A percentile compares a stretch with the other conserved stretches of the same genome.
phyloP scores from a whole-genome alignment of 352 stramenopile genomes.

The Phytophthora europaea region DNA sequence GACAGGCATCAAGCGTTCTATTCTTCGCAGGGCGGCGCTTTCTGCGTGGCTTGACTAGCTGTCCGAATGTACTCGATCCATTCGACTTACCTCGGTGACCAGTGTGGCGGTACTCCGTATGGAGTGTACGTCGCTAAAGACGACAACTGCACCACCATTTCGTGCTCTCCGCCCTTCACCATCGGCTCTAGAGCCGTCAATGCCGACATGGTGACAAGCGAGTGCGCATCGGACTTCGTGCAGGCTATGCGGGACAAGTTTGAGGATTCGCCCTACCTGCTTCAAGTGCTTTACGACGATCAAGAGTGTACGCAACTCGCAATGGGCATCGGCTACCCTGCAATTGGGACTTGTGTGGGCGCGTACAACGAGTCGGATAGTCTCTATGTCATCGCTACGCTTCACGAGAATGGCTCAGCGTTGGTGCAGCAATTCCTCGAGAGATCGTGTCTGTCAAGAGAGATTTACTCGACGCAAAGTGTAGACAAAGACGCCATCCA shows the following conservation, averaged over 20 bases:
- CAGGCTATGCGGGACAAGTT: constrained; percentile 22
- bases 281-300: constrained; percentile 13
- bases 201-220: constrained; percentile 12
- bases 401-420: constrained; percentile 21
- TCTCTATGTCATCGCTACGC: constrained; percentile 10
- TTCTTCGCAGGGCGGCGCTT: not conserved
- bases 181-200: constrained; percentile 1
- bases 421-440: constrained; percentile 11
- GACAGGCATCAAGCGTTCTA: not conserved
- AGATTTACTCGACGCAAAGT: not conserved
- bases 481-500: constrained; percentile 7
- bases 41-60: not conserved
- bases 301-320: constrained; percentile 8
- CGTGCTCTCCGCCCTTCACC: not conserved
- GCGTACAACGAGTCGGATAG: constrained; percentile 26
- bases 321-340: constrained; percentile 10
- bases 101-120: constrained; percentile 18
- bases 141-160: constrained; percentile 6
- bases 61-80: constrained; percentile 10
- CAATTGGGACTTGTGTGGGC: constrained; percentile 15
- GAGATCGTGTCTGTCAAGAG: constrained; percentile 4
- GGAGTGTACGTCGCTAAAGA: not conserved
- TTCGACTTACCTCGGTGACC: constrained; percentile 20
- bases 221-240: constrained; percentile 19
- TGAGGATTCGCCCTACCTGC: constrained; percentile 12